Evolutionary conservation across 768 basidiomycete species (phyloP).

Genomic region (Clavulina sp.): DNA sequence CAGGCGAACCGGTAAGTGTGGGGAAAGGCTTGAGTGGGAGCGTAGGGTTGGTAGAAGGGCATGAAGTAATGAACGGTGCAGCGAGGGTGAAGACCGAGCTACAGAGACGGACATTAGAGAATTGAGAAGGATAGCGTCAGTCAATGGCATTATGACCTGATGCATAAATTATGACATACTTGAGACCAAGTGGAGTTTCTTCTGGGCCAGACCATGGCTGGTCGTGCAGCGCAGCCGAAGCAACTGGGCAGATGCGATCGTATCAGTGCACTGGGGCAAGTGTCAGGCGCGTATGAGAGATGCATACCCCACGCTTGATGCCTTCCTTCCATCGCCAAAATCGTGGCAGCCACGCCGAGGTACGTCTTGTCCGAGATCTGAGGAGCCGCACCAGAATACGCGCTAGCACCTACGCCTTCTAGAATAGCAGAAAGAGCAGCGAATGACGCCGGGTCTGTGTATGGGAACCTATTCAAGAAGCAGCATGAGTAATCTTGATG

Average conservation of each 20-base stretch:
- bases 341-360: conserved; percentile 36
- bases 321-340: conserved; percentile 43
- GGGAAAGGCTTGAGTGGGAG: conserved; percentile 37
- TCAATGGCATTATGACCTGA: no score
- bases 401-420: conserved; percentile 38
- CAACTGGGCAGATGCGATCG: no score
- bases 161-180: no score
- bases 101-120: background rate
- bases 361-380: conserved; percentile 31
- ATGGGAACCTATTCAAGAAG: conserved; percentile 20
- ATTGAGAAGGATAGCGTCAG: background rate
- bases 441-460: conserved; percentile 31
- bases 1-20: conserved; percentile 22
- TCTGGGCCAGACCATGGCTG: conserved; percentile 42
- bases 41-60: conserved; percentile 34
- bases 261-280: no score
- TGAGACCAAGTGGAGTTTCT: conserved; percentile 29
- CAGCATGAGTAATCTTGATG: background rate
- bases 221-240: conserved; percentile 29
- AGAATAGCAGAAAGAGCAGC: conserved; percentile 31
- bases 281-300: no score
- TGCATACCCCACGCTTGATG: conserved; percentile 49
- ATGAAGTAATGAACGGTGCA: conserved; percentile 29
- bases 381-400: conserved; percentile 39
- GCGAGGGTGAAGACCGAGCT: conserved; percentile 32